These are phyloP conservation scores for Talaromyces sp. DNA, from an alignment of 2,329 filamentous ascomycete genomes.

Conservation along the genomic window DNA sequence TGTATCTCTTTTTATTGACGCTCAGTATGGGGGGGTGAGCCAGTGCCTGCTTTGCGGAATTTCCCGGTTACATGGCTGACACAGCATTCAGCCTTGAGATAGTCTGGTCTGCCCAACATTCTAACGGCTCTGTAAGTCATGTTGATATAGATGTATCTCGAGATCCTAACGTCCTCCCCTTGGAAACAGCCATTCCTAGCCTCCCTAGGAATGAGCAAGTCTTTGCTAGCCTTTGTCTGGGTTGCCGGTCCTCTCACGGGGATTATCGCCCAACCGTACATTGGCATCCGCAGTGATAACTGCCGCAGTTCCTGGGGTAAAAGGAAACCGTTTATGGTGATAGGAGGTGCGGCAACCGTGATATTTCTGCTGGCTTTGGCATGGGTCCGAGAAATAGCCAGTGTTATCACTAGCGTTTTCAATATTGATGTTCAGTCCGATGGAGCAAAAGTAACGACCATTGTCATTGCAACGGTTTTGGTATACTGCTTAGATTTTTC, in stretches of 20 bases:
- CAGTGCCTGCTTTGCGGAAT: neutral
- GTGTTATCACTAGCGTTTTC: constrained; percentile 63
- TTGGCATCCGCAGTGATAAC: constrained; percentile 76
- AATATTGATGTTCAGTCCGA: constrained; percentile 62
- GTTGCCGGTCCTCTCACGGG: constrained; percentile 79
- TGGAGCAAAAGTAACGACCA: constrained; percentile 61
- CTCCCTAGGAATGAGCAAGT: constrained; percentile 76
- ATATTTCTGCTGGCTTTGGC: constrained; percentile 64
- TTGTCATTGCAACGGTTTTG: constrained; percentile 74
- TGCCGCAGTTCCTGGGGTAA: constrained; percentile 71
- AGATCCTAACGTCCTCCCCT: constrained; percentile 1
- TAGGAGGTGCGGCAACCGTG: constrained; percentile 64
- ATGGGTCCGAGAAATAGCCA: constrained; percentile 70
- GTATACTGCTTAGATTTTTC: constrained; percentile 91
- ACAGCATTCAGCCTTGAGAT: constrained; percentile 64
- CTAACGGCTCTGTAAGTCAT: constrained; percentile 69
- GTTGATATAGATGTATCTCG: neutral
- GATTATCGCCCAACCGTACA: constrained; percentile 73
- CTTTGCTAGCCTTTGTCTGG: constrained; percentile 78
- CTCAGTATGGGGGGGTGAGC: constrained; percentile 69
- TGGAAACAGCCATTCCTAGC: constrained; percentile 61
- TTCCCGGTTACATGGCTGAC: constrained; percentile 10
- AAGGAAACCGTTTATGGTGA: constrained; percentile 75
- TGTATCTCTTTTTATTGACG: constrained; percentile 82
- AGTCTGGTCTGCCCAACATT: constrained; percentile 92